Conservation (phyloP, 2,329 filamentous ascomycete species). For the Colletotrichum sp. region DNA sequence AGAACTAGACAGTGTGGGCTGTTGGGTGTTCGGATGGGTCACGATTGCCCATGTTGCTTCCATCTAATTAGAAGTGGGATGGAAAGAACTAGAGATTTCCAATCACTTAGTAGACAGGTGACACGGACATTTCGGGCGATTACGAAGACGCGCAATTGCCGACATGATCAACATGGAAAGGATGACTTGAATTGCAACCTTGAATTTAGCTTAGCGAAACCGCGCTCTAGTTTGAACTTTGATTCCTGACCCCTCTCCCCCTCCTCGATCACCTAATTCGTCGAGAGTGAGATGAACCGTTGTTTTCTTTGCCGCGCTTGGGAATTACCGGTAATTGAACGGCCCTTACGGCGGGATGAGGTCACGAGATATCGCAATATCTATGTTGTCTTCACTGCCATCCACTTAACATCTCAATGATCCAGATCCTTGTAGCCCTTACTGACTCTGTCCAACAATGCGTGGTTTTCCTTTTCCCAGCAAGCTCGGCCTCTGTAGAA, state of each 20-base stretch:
- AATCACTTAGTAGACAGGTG: background rate
- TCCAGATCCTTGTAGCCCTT: rapidly evolving
- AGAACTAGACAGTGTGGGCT: background rate
- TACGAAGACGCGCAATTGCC: background rate
- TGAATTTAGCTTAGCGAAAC: background rate
- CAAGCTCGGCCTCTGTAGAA: background rate
- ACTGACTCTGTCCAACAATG: background rate
- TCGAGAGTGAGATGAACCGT: background rate
- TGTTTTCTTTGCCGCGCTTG: background rate
- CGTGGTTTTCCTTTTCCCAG: background rate
- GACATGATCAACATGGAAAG: background rate
- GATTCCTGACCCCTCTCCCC: background rate
- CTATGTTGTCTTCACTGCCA: background rate
- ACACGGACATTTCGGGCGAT: background rate
- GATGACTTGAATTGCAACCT: background rate
- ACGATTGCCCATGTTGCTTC: background rate
- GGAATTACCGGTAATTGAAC: background rate
- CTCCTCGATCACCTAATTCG: background rate
- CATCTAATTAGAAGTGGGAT: background rate
- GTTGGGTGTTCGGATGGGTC: background rate
- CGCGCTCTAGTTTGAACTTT: background rate
- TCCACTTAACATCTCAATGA: background rate
- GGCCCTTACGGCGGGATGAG: background rate
- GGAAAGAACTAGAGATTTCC: background rate
- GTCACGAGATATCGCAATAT: background rate